These are phyloP conservation scores for Geotrichum europaeum DNA, from an alignment of 1,139 yeast genomes.

Conservation along the genomic window DNA sequence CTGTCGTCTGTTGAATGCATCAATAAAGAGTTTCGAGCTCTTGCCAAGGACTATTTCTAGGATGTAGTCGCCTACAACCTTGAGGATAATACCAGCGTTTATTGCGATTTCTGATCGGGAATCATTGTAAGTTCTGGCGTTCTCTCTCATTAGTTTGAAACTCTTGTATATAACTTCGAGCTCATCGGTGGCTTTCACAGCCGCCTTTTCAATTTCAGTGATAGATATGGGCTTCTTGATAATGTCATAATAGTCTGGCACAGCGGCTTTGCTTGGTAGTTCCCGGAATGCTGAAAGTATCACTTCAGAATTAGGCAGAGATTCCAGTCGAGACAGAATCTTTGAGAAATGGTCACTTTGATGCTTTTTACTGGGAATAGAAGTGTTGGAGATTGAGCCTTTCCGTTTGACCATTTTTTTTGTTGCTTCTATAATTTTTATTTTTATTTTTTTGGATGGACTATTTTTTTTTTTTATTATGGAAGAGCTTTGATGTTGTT, in stretches of 20 bases:
- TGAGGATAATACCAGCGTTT: slow-evolving; percentile 58
- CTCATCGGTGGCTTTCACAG: slow-evolving; percentile 37
- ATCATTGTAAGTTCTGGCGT: slow-evolving; percentile 75
- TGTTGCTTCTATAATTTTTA: background rate
- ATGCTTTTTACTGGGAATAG: background rate
- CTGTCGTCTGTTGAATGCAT: slow-evolving; percentile 18
- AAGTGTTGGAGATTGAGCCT: background rate
- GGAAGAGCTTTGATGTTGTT: background rate
- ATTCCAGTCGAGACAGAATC: background rate
- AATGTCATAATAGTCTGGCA: slow-evolving; percentile 73
- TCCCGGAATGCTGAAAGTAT: slow-evolving; percentile 54
- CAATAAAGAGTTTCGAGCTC: background rate
- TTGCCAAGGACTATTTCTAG: slow-evolving; percentile 13
- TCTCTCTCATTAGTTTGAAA: slow-evolving; percentile 63
- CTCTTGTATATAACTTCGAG: slow-evolving; percentile 60
- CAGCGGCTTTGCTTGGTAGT: slow-evolving; percentile 65
- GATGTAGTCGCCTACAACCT: slow-evolving; percentile 42
- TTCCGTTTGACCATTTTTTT: background rate
- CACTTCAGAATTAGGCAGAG: slow-evolving; percentile 2
- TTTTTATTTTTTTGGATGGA: background rate
- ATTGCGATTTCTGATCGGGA: slow-evolving; percentile 71
- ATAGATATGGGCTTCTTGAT: slow-evolving; percentile 60
- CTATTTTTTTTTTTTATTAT: background rate
- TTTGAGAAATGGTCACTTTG: slow-evolving; percentile 2
- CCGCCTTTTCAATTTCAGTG: slow-evolving; percentile 51